Evolutionary conservation across 306 rosid genomes (phyloP).

Genomic region (Castanea sativa): DNA sequence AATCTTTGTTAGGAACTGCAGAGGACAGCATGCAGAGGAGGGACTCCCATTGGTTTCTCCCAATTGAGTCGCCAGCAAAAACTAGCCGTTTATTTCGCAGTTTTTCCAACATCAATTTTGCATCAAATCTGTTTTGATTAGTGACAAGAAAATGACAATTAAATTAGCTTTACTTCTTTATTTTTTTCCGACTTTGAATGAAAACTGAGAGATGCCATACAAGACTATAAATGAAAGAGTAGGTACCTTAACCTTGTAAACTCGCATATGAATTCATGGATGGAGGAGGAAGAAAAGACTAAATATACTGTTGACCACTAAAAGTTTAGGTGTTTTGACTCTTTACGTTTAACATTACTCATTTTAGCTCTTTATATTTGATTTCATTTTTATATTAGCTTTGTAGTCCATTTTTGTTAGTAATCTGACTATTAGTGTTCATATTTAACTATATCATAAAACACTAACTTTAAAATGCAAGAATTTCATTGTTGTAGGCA

Average conservation of each 20-base stretch:
- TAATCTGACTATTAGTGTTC: too few species aligned
- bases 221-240: background rate
- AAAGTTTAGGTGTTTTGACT: too few species aligned
- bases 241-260: background rate
- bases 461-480: too few species aligned
- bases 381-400: too few species aligned
- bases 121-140: constrained; percentile 57
- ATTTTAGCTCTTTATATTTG: too few species aligned
- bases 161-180: background rate
- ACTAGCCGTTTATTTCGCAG: constrained; percentile 61
- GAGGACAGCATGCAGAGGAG: constrained; percentile 88
- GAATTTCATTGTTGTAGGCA: too few species aligned
- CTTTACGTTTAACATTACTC: background rate
- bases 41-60: constrained; percentile 94
- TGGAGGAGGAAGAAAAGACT: background rate
- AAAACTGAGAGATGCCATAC: background rate
- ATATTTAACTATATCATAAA: too few species aligned
- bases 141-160: background rate
- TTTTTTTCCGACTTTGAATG: background rate
- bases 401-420: too few species aligned
- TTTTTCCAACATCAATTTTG: constrained; percentile 66
- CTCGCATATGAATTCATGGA: background rate
- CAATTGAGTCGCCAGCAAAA: constrained; percentile 85
- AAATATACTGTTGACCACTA: too few species aligned
- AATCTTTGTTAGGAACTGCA: constrained; percentile 52